phyloP scores from a whole-genome alignment of 768 basidiomycete species.

The Mycena galericulata region DNA sequence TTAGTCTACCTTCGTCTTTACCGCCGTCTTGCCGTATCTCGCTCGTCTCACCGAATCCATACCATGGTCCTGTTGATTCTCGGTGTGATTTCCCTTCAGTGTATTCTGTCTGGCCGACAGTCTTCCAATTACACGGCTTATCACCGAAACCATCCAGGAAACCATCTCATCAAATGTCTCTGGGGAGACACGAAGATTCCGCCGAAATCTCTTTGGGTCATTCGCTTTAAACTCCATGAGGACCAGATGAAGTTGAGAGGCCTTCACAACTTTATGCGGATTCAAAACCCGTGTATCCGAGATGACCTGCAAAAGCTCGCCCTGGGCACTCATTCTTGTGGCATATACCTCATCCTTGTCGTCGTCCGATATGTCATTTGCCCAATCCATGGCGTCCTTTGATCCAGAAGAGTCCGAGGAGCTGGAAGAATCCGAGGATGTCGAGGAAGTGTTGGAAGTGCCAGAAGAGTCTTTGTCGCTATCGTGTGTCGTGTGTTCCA shows the following conservation, averaged over 20 bases:
- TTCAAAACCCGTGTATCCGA: constrained; percentile 26
- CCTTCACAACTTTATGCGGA: constrained; percentile 32
- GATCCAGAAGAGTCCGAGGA: not conserved
- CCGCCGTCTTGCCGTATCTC: not conserved
- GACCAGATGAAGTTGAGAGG: constrained; percentile 38
- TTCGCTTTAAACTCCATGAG: constrained; percentile 37
- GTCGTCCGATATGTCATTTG: not conserved
- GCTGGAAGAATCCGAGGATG: not conserved
- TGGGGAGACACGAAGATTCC: constrained; percentile 3
- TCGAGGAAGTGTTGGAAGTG: not conserved
- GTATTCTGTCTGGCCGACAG: constrained; percentile 5
- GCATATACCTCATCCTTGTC: constrained; percentile 13
- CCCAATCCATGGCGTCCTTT: not conserved
- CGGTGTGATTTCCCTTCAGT: not conserved
- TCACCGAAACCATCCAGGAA: too few species aligned
- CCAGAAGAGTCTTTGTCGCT: not conserved
- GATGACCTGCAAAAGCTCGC: constrained; percentile 28
- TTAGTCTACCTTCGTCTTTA: not conserved
- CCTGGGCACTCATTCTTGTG: not conserved
- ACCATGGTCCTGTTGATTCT: constrained; percentile 10
- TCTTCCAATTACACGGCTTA: too few species aligned
- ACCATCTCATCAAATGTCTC: constrained; percentile 40
- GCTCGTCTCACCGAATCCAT: not conserved
- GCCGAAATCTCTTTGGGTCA: constrained; percentile 21
- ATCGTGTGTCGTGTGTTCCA: not conserved